These are phyloP conservation scores for Ophiostoma piceae DNA, from an alignment of 2,329 filamentous ascomycete species.

Conservation along the genomic window DNA sequence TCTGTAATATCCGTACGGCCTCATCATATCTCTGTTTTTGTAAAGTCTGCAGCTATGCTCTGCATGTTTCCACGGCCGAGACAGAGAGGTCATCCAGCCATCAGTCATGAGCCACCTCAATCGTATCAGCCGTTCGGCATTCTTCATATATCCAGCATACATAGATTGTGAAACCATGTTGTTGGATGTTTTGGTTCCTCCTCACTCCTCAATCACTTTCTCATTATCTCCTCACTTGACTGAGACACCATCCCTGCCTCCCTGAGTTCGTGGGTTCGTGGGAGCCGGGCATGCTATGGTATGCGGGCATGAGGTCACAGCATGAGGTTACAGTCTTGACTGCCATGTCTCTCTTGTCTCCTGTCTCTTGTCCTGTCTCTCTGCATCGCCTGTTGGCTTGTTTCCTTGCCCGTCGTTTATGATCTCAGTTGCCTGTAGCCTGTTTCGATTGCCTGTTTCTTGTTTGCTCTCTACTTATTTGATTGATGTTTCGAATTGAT, in stretches of 20 bases:
- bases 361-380: background rate
- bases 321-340: background rate
- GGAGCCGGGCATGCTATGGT: background rate
- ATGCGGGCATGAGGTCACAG: background rate
- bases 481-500: background rate
- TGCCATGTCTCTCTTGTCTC: background rate
- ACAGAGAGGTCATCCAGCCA: slow-evolving; percentile 1
- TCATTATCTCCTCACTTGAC: background rate
- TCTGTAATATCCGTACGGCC: background rate
- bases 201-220: background rate
- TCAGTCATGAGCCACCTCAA: background rate
- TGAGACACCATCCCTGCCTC: background rate
- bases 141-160: background rate
- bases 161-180: background rate
- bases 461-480: too few relatives aligned
- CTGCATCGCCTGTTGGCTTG: too few relatives aligned
- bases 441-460: too few relatives aligned
- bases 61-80: background rate
- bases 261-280: background rate
- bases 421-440: too few relatives aligned
- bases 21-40: background rate
- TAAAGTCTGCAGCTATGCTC: background rate
- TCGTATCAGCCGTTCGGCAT: background rate
- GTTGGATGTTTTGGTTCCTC: background rate
- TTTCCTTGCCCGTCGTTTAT: too few relatives aligned